These are phyloP conservation scores for Xylariaceae sp. DNA, from an alignment of 2,329 filamentous ascomycete genomes.

Conservation along the genomic window DNA sequence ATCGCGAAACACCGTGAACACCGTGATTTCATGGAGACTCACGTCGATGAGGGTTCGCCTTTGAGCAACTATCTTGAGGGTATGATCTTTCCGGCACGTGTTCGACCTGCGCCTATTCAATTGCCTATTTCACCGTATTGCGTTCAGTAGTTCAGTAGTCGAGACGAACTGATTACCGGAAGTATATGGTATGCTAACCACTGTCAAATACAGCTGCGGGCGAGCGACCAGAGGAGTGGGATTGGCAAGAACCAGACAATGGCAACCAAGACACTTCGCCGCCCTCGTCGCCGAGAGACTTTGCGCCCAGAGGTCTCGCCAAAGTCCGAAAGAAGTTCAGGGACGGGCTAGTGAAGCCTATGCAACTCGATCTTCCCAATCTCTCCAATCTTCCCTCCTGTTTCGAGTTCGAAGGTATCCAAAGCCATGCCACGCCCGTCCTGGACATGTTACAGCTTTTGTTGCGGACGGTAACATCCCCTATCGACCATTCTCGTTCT, in stretches of 20 bases:
- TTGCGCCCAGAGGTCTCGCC: slow-evolving; percentile 31
- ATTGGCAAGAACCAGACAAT: slow-evolving; percentile 28
- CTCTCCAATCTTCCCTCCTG: slow-evolving; percentile 22
- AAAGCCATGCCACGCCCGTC: slow-evolving; percentile 27
- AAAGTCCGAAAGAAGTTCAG: slow-evolving; percentile 30
- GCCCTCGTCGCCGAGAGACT: slow-evolving; percentile 29
- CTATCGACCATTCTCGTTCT: slow-evolving; percentile 30
- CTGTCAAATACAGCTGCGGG: slow-evolving; percentile 24
- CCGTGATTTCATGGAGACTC: slow-evolving; percentile 32
- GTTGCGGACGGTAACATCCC: slow-evolving; percentile 31
- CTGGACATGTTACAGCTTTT: slow-evolving; percentile 24
- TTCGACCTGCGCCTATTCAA: neutral
- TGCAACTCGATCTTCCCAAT: slow-evolving; percentile 25
- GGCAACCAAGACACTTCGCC: slow-evolving; percentile 27
- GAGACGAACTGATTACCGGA: neutral
- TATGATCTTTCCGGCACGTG: slow-evolving; percentile 15
- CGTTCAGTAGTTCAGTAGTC: neutral
- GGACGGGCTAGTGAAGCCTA: slow-evolving; percentile 25
- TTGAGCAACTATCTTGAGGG: slow-evolving; percentile 33
- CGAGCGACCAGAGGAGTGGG: slow-evolving; percentile 25
- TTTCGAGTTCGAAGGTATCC: slow-evolving; percentile 25
- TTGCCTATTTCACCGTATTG: neutral
- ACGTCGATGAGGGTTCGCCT: slow-evolving; percentile 33
- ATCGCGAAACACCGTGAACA: slow-evolving; percentile 27
- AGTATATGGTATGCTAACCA: slow-evolving; percentile 19